A percentile compares a stretch with the other conserved stretches of the same genome.
Evolutionary conservation across 2,329 filamentous ascomycete species (phyloP).

Genomic region (Nigrospora osmanthi): DNA sequence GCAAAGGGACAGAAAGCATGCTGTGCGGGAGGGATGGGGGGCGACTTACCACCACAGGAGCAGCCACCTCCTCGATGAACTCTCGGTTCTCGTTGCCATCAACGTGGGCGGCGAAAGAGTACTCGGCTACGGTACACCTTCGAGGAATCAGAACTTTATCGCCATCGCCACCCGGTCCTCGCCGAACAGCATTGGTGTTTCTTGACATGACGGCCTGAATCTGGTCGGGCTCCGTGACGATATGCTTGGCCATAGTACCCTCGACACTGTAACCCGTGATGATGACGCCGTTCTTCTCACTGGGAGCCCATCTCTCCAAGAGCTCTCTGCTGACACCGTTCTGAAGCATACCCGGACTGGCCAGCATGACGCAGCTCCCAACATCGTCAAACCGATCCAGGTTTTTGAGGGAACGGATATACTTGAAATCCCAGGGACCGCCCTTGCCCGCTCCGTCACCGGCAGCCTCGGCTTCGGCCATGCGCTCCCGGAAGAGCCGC

Average conservation of each 20-base stretch:
- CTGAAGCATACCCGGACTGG: slow-evolving; percentile 96
- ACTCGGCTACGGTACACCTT: slow-evolving; percentile 87
- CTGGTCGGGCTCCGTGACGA: slow-evolving; percentile 89
- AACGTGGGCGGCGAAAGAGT: slow-evolving; percentile 93
- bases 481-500: slow-evolving; percentile 82
- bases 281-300: slow-evolving; percentile 94
- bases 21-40: not conserved
- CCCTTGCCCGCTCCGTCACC: slow-evolving; percentile 69
- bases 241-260: slow-evolving; percentile 94
- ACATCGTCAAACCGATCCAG: slow-evolving; percentile 95
- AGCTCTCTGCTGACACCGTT: slow-evolving; percentile 91
- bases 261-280: slow-evolving; percentile 98
- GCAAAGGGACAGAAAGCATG: not conserved
- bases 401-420: slow-evolving; percentile 83
- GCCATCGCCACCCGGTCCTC: slow-evolving; percentile 59
- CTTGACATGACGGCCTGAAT: slow-evolving; percentile 91
- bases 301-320: slow-evolving; percentile 91
- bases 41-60: slow-evolving; percentile 78
- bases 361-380: slow-evolving; percentile 93
- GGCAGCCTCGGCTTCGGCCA: slow-evolving; percentile 80
- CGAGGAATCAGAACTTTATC: slow-evolving; percentile 88
- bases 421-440: slow-evolving; percentile 94
- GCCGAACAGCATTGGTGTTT: slow-evolving; percentile 54
- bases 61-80: slow-evolving; percentile 90
- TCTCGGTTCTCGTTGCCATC: slow-evolving; percentile 93